Evolutionary conservation across 495 filamentous ascomycete species (phyloP).

Genomic region (Parathielavia appendiculata): DNA sequence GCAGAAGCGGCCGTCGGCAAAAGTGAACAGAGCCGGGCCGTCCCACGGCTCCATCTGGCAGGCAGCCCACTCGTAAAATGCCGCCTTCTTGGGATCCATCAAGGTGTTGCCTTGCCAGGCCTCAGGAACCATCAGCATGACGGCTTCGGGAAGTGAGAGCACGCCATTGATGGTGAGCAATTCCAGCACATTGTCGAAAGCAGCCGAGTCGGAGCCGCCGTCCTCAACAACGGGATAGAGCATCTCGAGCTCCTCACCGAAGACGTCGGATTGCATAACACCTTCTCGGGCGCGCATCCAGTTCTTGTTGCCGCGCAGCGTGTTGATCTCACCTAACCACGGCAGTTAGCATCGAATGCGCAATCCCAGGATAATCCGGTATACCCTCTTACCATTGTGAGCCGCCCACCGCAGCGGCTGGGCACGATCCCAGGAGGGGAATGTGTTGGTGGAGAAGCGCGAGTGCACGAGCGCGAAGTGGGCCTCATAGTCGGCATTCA

Average conservation of each 20-base stretch:
- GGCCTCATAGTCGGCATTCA: constrained; percentile 95
- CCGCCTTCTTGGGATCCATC: constrained; percentile 94
- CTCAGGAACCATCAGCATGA: constrained; percentile 99
- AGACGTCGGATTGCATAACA: constrained; percentile 87
- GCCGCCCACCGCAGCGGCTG: constrained; percentile 96
- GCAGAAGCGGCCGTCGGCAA: constrained; percentile 95
- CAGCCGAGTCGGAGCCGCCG: constrained; percentile 95
- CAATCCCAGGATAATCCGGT: constrained; percentile 12
- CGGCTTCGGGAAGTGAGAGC: constrained; percentile 90
- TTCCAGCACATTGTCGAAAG: constrained; percentile 97
- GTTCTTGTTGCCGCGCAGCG: constrained; percentile 97
- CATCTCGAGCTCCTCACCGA: constrained; percentile 85
- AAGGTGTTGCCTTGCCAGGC: constrained; percentile 93
- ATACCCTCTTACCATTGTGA: constrained; percentile 71
- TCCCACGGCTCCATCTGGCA: constrained; percentile 99
- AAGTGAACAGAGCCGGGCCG: constrained; percentile 95
- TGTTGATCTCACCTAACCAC: constrained; percentile 80
- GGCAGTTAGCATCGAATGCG: constrained; percentile 33
- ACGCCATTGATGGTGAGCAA: constrained; percentile 95
- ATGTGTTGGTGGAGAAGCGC: constrained; percentile 98
- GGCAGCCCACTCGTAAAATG: constrained; percentile 99
- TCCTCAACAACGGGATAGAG: constrained; percentile 97
- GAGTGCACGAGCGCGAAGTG: constrained; percentile 98
- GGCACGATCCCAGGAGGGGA: constrained; percentile 97
- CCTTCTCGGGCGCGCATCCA: constrained; percentile 99